A percentile compares a stretch with the other conserved stretches of the same genome.
Evolutionary conservation across 2,329 filamentous ascomycete species (phyloP).

Genomic region (Aspergillus proliferans): DNA sequence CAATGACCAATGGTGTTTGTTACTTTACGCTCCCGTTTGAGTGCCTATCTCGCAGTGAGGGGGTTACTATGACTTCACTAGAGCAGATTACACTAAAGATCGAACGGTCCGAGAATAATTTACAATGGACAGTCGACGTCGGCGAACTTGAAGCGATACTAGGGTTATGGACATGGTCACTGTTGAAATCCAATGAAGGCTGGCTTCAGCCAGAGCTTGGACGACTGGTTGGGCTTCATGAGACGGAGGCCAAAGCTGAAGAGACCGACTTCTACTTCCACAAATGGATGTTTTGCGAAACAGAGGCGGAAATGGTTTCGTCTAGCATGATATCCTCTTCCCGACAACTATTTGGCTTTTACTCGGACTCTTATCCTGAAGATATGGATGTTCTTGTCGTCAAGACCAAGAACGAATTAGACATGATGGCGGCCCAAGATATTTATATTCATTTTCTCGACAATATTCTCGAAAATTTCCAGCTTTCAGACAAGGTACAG

Average conservation of each 20-base stretch:
- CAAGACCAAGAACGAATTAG: slow-evolving; percentile 16
- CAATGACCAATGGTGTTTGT: slow-evolving; percentile 1
- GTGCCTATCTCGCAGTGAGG: slow-evolving; percentile 6
- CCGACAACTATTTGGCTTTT: slow-evolving; percentile 16
- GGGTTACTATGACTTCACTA: not conserved
- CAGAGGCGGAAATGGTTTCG: slow-evolving; percentile 15
- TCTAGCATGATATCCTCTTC: slow-evolving; percentile 11
- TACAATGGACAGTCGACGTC: slow-evolving; percentile 20
- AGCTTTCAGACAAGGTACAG: slow-evolving; percentile 11
- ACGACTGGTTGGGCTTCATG: slow-evolving; percentile 18
- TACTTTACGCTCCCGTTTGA: slow-evolving; percentile 16
- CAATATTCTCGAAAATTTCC: slow-evolving; percentile 3
- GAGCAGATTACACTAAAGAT: slow-evolving; percentile 14
- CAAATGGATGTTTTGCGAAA: slow-evolving; percentile 28
- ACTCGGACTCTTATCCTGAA: slow-evolving; percentile 1
- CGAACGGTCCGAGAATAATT: slow-evolving; percentile 13
- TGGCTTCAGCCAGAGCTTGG: slow-evolving; percentile 11
- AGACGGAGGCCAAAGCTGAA: slow-evolving; percentile 12
- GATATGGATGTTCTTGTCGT: slow-evolving; percentile 17
- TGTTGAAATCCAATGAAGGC: slow-evolving; percentile 15
- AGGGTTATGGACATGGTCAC: slow-evolving; percentile 28
- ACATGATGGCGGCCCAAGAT: slow-evolving; percentile 28
- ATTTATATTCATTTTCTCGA: slow-evolving; percentile 27
- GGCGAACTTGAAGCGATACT: slow-evolving; percentile 27
- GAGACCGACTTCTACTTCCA: slow-evolving; percentile 22